Evolutionary conservation across 192 early-diverging fungal species (phyloP).

Genomic region (Glomus cerebriforme): DNA sequence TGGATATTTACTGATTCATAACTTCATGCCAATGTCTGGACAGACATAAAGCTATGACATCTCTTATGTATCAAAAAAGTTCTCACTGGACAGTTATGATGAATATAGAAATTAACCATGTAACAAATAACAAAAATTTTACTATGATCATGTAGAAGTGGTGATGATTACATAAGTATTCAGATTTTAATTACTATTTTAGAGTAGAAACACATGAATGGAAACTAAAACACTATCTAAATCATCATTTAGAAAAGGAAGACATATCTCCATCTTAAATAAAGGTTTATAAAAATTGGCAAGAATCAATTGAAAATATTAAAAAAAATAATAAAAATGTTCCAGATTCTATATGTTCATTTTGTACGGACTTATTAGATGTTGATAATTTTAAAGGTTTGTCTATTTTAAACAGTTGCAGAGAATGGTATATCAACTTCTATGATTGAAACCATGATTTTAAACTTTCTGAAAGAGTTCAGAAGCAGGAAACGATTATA

Average conservation of each 20-base stretch:
- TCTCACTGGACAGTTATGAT: too few relatives aligned
- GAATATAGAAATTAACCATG: too few relatives aligned
- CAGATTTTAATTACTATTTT: too few relatives aligned
- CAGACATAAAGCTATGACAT: too few relatives aligned
- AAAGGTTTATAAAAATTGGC: neutral
- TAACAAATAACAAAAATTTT: too few relatives aligned
- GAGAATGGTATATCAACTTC: neutral
- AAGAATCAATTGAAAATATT: slow-evolving; percentile 11
- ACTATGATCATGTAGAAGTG: too few relatives aligned
- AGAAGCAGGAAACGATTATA: slow-evolving; percentile 6
- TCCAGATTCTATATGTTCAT: neutral
- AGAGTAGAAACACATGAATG: neutral
- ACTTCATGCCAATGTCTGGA: too few relatives aligned
- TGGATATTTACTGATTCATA: too few relatives aligned
- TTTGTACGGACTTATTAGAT: neutral
- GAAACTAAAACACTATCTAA: slow-evolving; percentile 8
- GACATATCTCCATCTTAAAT: neutral
- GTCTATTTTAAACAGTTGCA: slow-evolving; percentile 7
- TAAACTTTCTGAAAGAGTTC: neutral
- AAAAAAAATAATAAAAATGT: slow-evolving; percentile 8
- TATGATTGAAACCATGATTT: neutral
- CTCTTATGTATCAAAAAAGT: too few relatives aligned
- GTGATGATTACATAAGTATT: too few relatives aligned
- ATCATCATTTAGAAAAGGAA: slow-evolving; percentile 2
- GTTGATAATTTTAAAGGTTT: slow-evolving; percentile 1